phyloP scores from a whole-genome alignment of 192 early-diverging fungal genomes.

The Gigaspora rosea region DNA sequence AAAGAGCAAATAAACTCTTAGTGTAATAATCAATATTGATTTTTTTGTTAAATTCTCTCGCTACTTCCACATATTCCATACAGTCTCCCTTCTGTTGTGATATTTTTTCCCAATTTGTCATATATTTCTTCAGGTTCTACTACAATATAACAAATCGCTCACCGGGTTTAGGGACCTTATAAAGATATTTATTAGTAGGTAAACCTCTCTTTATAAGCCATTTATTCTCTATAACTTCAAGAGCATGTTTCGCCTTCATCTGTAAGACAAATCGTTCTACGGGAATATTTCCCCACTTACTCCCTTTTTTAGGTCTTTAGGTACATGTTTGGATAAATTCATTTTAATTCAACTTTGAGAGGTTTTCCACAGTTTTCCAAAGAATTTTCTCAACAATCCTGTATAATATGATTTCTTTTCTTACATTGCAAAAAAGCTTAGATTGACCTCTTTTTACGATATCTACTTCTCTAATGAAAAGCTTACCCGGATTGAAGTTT shows the following conservation, averaged over 20 bases:
- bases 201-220: conserved; percentile 1
- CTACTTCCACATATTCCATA: conserved; percentile 15
- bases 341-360: too few species aligned
- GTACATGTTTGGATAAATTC: too few species aligned
- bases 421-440: background rate
- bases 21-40: conserved; percentile 23
- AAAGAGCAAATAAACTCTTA: too few species aligned
- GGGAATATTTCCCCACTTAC: too few species aligned
- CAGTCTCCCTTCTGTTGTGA: background rate
- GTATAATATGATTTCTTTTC: background rate
- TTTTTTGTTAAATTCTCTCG: background rate
- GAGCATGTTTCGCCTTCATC: background rate
- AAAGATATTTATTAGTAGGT: conserved; percentile 5
- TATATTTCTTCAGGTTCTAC: background rate
- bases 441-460: conserved; percentile 1
- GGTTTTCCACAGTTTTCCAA: too few species aligned
- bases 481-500: background rate
- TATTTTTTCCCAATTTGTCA: background rate
- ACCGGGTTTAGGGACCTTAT: background rate
- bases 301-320: too few species aligned
- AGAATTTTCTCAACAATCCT: background rate
- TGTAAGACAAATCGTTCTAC: too few species aligned
- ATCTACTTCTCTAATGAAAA: conserved; percentile 15
- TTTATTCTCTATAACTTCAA: background rate
- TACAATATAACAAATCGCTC: background rate